A percentile compares a stretch with the other conserved stretches of the same genome.
phyloP scores from a whole-genome alignment of 768 basidiomycete genomes.

The Suillus alpinus region DNA sequence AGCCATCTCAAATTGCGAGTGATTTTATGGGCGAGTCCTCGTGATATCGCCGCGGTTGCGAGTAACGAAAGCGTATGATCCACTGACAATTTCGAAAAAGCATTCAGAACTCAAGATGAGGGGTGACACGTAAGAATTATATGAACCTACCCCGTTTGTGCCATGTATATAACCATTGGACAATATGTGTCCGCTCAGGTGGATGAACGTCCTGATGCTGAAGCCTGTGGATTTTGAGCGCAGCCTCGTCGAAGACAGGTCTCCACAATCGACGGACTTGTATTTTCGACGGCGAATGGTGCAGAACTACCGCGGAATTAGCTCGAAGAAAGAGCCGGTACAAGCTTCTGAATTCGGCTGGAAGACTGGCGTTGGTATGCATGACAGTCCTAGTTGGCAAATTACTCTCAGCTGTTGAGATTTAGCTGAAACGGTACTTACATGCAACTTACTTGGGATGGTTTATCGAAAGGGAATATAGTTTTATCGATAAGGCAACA shows the following conservation, averaged over 20 bases:
- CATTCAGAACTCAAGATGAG: slow-evolving; percentile 10
- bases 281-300: slow-evolving; percentile 41
- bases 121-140: neutral
- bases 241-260: slow-evolving; percentile 54
- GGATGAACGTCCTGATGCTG: slow-evolving; percentile 26
- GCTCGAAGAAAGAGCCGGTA: slow-evolving; percentile 62
- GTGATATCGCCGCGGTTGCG: slow-evolving; percentile 56
- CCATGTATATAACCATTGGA: slow-evolving; percentile 51
- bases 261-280: slow-evolving; percentile 50
- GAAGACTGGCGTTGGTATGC: slow-evolving; percentile 14
- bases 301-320: slow-evolving; percentile 55
- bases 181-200: slow-evolving; percentile 28
- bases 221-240: slow-evolving; percentile 39
- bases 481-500: neutral
- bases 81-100: slow-evolving; percentile 37
- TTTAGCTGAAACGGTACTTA: neutral
- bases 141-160: slow-evolving; percentile 49
- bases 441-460: neutral
- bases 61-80: slow-evolving; percentile 65
- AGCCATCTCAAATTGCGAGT: slow-evolving; percentile 50
- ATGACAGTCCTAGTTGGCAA: neutral
- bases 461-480: neutral
- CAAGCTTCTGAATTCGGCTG: slow-evolving; percentile 46
- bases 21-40: slow-evolving; percentile 59
- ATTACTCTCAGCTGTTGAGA: neutral